Evolutionary conservation across 2,329 filamentous ascomycete genomes (phyloP).

Genomic region (Rachicladosporium sp.): DNA sequence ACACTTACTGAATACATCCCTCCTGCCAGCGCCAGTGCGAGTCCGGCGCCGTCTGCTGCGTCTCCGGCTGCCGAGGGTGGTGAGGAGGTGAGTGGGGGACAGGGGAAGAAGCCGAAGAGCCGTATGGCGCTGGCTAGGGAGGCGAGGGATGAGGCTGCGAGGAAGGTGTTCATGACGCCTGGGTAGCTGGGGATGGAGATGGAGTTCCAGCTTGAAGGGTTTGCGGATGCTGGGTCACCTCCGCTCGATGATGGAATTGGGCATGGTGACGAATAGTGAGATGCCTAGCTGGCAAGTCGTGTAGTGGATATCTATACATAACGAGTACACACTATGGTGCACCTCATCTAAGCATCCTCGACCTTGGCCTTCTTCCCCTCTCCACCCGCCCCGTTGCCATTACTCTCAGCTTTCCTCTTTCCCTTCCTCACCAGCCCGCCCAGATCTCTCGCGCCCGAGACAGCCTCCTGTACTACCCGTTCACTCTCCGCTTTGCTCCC

Average conservation of each 20-base stretch:
- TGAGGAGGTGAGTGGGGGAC: background rate
- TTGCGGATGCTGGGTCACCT: too few species aligned
- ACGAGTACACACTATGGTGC: too few species aligned
- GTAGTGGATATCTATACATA: too few species aligned
- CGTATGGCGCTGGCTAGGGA: background rate
- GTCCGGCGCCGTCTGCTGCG: too few species aligned
- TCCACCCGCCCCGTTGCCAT: constrained; percentile 3
- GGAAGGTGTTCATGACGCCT: background rate
- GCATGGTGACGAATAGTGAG: too few species aligned
- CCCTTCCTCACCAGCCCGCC: constrained; percentile 53
- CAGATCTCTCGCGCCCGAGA: constrained; percentile 61
- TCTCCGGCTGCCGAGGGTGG: background rate
- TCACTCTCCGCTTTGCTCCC: constrained; percentile 49
- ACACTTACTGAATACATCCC: too few species aligned
- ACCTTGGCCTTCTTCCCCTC: constrained; percentile 18
- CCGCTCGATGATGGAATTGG: too few species aligned
- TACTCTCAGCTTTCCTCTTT: constrained; percentile 8
- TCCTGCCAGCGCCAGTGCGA: too few species aligned
- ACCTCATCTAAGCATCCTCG: constrained; percentile 8
- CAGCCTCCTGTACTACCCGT: constrained; percentile 58
- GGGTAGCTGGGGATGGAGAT: constrained; percentile 1
- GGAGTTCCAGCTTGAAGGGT: background rate
- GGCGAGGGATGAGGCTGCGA: background rate
- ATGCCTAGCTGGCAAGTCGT: too few species aligned
- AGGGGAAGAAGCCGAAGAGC: background rate